phyloP scores from a whole-genome alignment of 768 basidiomycete species.

The Phaeotremella fagi region DNA sequence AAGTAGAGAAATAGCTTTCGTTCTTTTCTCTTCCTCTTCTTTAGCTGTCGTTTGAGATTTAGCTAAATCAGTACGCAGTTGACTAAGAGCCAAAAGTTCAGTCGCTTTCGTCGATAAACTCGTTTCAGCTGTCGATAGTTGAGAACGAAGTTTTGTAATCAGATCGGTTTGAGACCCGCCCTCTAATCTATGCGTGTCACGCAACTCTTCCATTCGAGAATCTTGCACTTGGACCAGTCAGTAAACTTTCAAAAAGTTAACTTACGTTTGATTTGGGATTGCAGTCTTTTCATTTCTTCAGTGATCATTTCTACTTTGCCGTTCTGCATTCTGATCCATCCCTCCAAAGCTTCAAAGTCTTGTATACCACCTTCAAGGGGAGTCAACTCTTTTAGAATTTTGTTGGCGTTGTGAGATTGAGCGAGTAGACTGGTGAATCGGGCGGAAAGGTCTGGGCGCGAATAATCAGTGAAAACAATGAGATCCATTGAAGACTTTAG shows the following conservation, averaged over 20 bases:
- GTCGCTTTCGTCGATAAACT: slow-evolving; percentile 54
- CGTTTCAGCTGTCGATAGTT: slow-evolving; percentile 66
- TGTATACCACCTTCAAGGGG: slow-evolving; percentile 61
- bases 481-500: not conserved
- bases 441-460: slow-evolving; percentile 19
- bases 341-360: slow-evolving; percentile 64
- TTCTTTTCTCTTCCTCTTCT: slow-evolving; percentile 96
- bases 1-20: slow-evolving; percentile 83
- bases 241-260: slow-evolving; percentile 1
- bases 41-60: slow-evolving; percentile 62
- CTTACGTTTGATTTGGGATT: slow-evolving; percentile 68
- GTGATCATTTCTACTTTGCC: slow-evolving; percentile 69
- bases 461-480: not conserved
- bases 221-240: slow-evolving; percentile 62
- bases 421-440: slow-evolving; percentile 18
- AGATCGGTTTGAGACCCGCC: slow-evolving; percentile 70
- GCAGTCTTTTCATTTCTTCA: slow-evolving; percentile 73
- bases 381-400: slow-evolving; percentile 64
- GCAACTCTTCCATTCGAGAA: slow-evolving; percentile 73
- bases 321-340: slow-evolving; percentile 64
- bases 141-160: slow-evolving; percentile 64
- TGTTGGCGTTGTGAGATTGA: slow-evolving; percentile 51
- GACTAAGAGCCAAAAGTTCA: slow-evolving; percentile 57
- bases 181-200: slow-evolving; percentile 76
- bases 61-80: slow-evolving; percentile 62